Evolutionary conservation across 495 filamentous ascomycete species (phyloP), one percentile per base, ranked within the genome.

Genomic region (Penicillium alfredii): DNA sequence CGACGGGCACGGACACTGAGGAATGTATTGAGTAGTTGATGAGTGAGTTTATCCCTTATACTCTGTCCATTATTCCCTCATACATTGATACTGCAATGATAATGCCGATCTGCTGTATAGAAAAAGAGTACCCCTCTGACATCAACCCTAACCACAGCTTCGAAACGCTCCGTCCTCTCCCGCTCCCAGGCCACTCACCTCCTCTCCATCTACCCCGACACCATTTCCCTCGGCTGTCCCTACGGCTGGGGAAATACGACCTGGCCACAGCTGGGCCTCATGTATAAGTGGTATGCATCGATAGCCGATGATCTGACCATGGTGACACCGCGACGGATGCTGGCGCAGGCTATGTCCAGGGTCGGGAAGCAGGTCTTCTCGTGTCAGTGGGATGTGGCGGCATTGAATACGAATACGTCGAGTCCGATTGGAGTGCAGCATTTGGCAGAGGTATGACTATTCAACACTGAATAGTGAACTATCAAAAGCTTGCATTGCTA

Each of bases 251-350:
- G 73, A 14, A 69, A 62, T 39, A 56, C 36, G 6, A 69, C 63
- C 13, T 66, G 66, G 57, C 59, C 59, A 3, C 10, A 13, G 1
- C 41, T 63, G 20, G 77, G 77, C 0, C 47, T 64, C 4, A 58
- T 71, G 49, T 78, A 67, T 40, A 73, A 74, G 14, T 69, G 76
- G 1, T 66, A 66, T 11, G 58, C 60, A 7, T 73, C 74, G 3
- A 72, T 74, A 33, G 66, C 69, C 0, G 74, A 72, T 2, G 76
- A 80, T 53, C 21, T 72, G 1, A 55, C 66, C 37, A 77, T 81
- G 66, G 68, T 66, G 10, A 71, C 69, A 6, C 69, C 67, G 9
- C 68, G 76, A 6, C 69, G 77, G 14, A 55, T 69, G 30, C 65
- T 73, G 19, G 72, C 70, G 26, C 35, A 72, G 34, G 49, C 64